Conservation (phyloP, 768 basidiomycete genomes). For the Leccinum boreale region DNA sequence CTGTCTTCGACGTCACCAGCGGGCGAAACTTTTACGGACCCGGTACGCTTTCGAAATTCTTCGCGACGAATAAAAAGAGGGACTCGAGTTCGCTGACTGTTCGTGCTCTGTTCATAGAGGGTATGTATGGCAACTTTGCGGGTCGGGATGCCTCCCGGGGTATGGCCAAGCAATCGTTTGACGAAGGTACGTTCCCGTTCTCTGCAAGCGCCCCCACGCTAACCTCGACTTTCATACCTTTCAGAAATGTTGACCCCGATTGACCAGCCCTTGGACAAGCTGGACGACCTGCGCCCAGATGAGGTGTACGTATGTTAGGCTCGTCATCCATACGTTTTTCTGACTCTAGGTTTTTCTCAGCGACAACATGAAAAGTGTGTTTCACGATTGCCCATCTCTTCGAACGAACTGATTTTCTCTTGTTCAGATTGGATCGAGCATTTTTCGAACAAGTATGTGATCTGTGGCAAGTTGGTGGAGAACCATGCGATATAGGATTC, state of each 20-base stretch:
- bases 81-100: background rate
- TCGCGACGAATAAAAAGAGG: background rate
- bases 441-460: constrained; percentile 88
- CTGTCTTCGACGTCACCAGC: constrained; percentile 89
- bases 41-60: constrained; percentile 45
- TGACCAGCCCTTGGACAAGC: constrained; percentile 81
- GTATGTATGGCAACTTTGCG: constrained; percentile 97
- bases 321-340: background rate
- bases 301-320: constrained; percentile 65
- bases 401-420: background rate
- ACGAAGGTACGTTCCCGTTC: constrained; percentile 54
- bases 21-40: constrained; percentile 95
- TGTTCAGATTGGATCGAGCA: constrained; percentile 88
- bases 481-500: constrained; percentile 48
- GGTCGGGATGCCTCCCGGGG: constrained; percentile 94
- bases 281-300: constrained; percentile 71
- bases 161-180: constrained; percentile 98
- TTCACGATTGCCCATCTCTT: background rate
- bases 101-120: constrained; percentile 48
- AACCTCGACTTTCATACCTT: background rate
- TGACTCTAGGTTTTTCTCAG: constrained; percentile 37
- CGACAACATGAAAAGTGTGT: constrained; percentile 86
- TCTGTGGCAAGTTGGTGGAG: constrained; percentile 86
- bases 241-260: constrained; percentile 88
- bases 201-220: too few relatives aligned